These are phyloP conservation scores for Diaporthe citri DNA, from an alignment of 2,329 filamentous ascomycete species.

Conservation along the genomic window DNA sequence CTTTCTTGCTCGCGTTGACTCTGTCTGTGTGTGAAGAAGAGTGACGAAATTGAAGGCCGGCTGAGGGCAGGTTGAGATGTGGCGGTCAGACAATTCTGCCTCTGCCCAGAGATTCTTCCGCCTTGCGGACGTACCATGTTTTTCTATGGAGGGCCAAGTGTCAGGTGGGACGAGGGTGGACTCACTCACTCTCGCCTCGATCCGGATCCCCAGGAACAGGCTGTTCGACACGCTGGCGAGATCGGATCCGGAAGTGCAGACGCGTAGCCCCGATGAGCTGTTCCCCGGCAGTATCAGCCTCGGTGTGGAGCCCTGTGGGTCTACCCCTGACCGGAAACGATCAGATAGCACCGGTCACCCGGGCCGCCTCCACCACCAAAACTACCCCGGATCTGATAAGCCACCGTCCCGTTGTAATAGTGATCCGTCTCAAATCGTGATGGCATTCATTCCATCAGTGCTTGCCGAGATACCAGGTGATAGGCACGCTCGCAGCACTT, in stretches of 20 bases:
- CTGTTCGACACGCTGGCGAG: conserved; percentile 23
- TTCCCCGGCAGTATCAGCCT: conserved; percentile 23
- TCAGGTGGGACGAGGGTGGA: conserved; percentile 35
- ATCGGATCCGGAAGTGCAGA: conserved; percentile 19
- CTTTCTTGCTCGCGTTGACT: not conserved
- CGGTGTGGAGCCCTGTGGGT: conserved; percentile 27
- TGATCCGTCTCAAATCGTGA: not conserved
- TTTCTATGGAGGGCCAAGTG: not conserved
- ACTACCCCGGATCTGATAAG: conserved; percentile 35
- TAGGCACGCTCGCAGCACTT: not conserved
- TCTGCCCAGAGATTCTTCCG: conserved; percentile 5
- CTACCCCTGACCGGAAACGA: conserved; percentile 31
- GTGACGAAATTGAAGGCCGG: not conserved
- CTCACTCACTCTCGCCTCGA: conserved; percentile 29
- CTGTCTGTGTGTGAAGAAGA: not conserved
- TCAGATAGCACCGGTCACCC: conserved; percentile 27
- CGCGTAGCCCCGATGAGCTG: conserved; percentile 13
- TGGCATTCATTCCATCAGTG: not conserved
- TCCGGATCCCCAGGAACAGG: conserved; percentile 23
- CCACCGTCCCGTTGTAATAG: not conserved
- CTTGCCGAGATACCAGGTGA: conserved; percentile 16
- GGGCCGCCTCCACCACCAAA: conserved; percentile 29
- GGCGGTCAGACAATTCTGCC: conserved; percentile 20
- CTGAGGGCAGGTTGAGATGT: conserved; percentile 2
- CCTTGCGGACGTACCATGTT: conserved; percentile 27